These are phyloP conservation scores for Bonnemaisonia californica DNA, from an alignment of 31 red algal genomes.

Conservation along the genomic window DNA sequence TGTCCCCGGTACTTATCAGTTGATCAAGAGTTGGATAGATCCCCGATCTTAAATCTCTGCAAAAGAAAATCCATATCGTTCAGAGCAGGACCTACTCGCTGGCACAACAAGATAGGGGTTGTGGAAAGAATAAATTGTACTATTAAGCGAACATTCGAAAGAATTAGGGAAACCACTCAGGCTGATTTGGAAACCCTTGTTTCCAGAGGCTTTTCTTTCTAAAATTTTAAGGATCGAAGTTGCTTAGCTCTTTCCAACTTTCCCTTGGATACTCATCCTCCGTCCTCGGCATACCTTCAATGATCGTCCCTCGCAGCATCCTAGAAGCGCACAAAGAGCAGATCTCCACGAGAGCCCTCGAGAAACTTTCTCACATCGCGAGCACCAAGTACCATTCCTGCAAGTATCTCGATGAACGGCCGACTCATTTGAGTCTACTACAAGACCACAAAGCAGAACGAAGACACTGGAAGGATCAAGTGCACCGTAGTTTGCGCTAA, in stretches of 20 bases:
- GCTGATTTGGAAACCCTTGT: neutral
- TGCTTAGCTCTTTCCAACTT: conserved; percentile 25
- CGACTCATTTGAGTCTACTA: neutral
- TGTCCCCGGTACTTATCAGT: neutral
- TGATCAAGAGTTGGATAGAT: neutral
- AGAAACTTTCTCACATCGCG: neutral
- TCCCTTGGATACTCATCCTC: conserved; percentile 6
- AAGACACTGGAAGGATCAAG: neutral
- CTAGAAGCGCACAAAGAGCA: conserved; percentile 12
- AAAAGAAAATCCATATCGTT: neutral
- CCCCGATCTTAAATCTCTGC: neutral
- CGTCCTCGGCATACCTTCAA: conserved; percentile 13
- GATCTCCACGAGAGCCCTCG: conserved; percentile 4
- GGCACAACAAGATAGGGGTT: conserved; percentile 4
- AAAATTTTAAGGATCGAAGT: conserved; percentile 16
- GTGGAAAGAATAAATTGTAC: neutral
- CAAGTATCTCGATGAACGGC: neutral
- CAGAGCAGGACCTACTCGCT: neutral
- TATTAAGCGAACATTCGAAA: neutral
- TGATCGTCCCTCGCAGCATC: neutral
- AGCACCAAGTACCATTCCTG: neutral
- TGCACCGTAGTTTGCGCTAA: neutral
- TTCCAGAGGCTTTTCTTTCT: neutral
- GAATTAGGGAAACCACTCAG: neutral
- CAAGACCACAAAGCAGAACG: conserved; percentile 11